These are phyloP conservation scores for Chamaenerion angustifolium DNA, from an alignment of 345 rosid genomes.

Conservation along the genomic window DNA sequence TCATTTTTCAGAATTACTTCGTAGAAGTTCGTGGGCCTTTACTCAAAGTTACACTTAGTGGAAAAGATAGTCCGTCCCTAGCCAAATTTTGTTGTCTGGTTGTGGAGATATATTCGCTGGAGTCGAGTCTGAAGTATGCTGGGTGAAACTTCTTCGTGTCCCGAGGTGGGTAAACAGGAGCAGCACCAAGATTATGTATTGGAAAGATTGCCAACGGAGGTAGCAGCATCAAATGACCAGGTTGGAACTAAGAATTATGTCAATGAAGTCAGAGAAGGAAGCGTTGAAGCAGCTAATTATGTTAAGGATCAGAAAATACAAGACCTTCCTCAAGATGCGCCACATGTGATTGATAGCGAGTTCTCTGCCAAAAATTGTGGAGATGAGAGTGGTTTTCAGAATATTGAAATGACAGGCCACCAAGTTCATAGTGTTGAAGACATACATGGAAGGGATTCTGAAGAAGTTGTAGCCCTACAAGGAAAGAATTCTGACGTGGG, in stretches of 20 bases:
- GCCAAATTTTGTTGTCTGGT: too few species aligned
- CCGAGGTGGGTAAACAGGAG: too few species aligned
- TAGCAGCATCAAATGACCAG: neutral
- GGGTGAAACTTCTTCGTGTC: too few species aligned
- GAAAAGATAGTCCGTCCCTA: too few species aligned
- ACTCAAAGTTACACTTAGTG: too few species aligned
- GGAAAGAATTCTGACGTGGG: slow-evolving; percentile 1
- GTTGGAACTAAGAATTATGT: neutral
- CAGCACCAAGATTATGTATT: too few species aligned
- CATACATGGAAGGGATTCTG: neutral
- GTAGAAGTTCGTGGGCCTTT: too few species aligned
- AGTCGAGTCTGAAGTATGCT: too few species aligned
- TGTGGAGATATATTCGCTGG: too few species aligned
- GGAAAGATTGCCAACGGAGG: too few species aligned
- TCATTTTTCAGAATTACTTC: too few species aligned
- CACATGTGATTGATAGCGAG: neutral
- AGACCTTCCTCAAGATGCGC: neutral
- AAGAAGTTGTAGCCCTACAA: slow-evolving; percentile 5
- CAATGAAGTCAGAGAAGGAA: neutral
- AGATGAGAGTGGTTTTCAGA: neutral
- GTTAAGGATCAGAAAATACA: neutral
- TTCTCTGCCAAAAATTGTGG: neutral
- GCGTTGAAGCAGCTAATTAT: neutral
- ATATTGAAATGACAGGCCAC: neutral
- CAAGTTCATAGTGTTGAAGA: neutral